Evolutionary conservation across 2,329 filamentous ascomycete species (phyloP), one percentile per base, ranked within the genome.

Genomic region (Coleophoma crateriformis): DNA sequence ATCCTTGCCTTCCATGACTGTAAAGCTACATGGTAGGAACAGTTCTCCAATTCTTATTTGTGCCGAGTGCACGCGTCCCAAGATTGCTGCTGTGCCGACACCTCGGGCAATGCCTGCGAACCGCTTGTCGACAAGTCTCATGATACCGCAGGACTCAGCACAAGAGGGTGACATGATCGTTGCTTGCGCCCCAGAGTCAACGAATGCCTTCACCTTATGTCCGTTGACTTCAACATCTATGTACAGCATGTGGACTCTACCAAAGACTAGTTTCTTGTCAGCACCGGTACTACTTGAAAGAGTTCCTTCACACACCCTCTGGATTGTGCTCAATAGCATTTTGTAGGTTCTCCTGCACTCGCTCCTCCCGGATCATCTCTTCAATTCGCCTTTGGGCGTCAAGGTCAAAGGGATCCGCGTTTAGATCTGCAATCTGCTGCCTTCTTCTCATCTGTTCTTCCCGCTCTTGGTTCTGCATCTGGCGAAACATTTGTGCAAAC

Each of bases 81-180:
- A 84, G 59, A 99, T 97, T 50, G 85, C 87, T 20, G 94, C 94
- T 1, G 94, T 97, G 48, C 94, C 94, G 3, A 99, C 94, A 55
- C 94, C 94, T 52, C 88, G 86, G 40, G 94, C 94, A 48, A 97
- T 86, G 55, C 94, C 94, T 4, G 90, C 87, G 65, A 94, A 99
- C 41, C 94, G 85, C 59, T 83, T 87, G 70, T 99, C 94, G 49
- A 99, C 88, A 13, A 99, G 81, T 45, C 92, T 87, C 88, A 96
- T 96, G 68, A 99, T 97, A 60, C 90, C 90, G 65, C 94, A 99
- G 8, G 84, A 79, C 64, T 95, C 88, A 22, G 94, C 94, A 64
- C 90, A 96, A 20, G 84, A 78, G 5, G 94, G 94, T 5, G 92
- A 97, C 94, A 99, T 99, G 73, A 99, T 96, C 46, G 94, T 99